These are phyloP conservation scores for Akebia trifoliata DNA, from an alignment of 164 flowering plant species.

Conservation along the genomic window DNA sequence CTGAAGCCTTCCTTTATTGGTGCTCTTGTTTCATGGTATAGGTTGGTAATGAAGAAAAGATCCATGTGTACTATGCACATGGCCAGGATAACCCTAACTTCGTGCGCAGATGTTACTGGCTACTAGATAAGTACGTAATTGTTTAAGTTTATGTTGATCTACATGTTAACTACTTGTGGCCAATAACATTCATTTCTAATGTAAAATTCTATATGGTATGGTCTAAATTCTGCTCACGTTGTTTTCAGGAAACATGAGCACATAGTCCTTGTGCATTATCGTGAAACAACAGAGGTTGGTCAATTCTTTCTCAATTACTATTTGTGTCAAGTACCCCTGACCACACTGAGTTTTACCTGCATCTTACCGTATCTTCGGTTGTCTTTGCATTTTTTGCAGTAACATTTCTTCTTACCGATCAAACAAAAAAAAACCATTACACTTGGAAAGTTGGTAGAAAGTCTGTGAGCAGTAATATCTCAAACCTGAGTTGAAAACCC, in stretches of 20 bases:
- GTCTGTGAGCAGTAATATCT: no score
- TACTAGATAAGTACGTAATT: conserved; percentile 88
- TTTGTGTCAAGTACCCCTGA: conserved; percentile 3
- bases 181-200: no score
- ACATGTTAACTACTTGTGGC: no score
- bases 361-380: no score
- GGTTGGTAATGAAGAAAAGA: conserved; percentile 88
- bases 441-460: no score
- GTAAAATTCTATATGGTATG: no score
- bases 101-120: conserved; percentile 96
- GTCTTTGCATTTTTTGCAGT: no score
- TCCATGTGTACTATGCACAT: conserved; percentile 98
- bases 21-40: conserved; percentile 27
- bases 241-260: conserved; percentile 72
- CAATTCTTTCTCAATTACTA: background rate
- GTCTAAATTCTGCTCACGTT: no score
- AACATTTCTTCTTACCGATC: no score
- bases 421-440: no score
- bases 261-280: conserved; percentile 96
- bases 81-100: conserved; percentile 80
- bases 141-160: conserved; percentile 4
- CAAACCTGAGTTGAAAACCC: no score
- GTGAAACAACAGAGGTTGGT: conserved; percentile 88
- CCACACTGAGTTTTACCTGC: background rate
- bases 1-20: no score